Conservation (phyloP, 2,329 filamentous ascomycete species). For the Colletotrichum karsti region DNA sequence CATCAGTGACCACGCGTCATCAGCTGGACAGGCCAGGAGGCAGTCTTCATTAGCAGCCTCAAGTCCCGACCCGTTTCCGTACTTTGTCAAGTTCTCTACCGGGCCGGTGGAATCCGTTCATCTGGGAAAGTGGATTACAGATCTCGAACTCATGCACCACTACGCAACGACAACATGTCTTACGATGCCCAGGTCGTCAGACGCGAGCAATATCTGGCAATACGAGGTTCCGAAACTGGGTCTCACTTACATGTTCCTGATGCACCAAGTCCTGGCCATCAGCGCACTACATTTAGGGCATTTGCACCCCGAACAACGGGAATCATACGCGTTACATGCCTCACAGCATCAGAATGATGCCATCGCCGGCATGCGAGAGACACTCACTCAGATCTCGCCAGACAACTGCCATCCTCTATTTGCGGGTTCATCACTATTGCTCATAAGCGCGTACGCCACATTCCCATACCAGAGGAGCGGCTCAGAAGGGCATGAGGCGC, state of each 20-base stretch:
- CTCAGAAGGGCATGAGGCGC: constrained; percentile 18
- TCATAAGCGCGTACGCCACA: constrained; percentile 41
- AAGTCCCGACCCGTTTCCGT: constrained; percentile 27
- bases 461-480: constrained; percentile 30
- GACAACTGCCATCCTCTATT: constrained; percentile 44
- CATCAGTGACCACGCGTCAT: constrained; percentile 3
- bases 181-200: constrained; percentile 37
- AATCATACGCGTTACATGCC: constrained; percentile 35
- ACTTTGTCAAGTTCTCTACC: constrained; percentile 34
- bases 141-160: constrained; percentile 47
- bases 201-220: constrained; percentile 40
- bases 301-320: constrained; percentile 34
- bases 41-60: constrained; percentile 9
- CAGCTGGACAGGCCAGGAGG: background rate
- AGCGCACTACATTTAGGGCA: constrained; percentile 39
- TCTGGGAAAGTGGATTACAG: constrained; percentile 40
- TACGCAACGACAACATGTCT: constrained; percentile 39
- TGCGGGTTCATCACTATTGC: constrained; percentile 39
- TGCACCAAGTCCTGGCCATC: constrained; percentile 42
- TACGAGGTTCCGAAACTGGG: constrained; percentile 36
- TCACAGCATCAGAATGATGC: constrained; percentile 43
- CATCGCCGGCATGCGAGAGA: constrained; percentile 37
- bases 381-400: constrained; percentile 34
- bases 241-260: constrained; percentile 36
- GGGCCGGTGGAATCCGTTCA: constrained; percentile 27